These are phyloP conservation scores for Byssothecium circinans DNA, from an alignment of 2,329 filamentous ascomycete species.

Conservation along the genomic window DNA sequence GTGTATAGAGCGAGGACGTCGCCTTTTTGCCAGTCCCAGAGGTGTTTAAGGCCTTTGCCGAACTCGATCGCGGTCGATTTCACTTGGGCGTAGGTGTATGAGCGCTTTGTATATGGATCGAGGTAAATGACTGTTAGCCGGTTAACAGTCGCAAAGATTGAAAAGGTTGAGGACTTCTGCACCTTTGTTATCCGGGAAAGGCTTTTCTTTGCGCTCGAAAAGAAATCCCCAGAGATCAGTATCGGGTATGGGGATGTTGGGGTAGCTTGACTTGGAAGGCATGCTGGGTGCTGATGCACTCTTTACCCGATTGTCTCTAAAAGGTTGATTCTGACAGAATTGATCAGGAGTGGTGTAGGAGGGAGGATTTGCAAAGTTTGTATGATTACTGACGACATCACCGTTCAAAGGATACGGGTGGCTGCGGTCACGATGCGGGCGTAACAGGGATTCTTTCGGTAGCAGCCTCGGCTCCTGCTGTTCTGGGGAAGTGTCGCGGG, in stretches of 20 bases:
- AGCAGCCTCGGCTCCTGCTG: constrained; percentile 8
- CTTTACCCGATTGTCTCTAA: not conserved
- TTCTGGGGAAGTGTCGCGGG: constrained; percentile 4
- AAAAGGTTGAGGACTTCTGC: constrained; percentile 15
- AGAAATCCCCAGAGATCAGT: constrained; percentile 78
- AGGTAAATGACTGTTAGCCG: constrained; percentile 68
- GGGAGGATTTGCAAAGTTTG: not conserved
- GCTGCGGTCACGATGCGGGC: not conserved
- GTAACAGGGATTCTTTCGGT: constrained; percentile 9
- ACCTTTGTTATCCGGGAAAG: constrained; percentile 75
- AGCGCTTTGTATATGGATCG: constrained; percentile 69
- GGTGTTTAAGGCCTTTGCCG: constrained; percentile 73
- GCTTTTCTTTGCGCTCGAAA: constrained; percentile 68
- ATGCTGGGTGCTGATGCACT: constrained; percentile 49
- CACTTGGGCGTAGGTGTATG: constrained; percentile 71
- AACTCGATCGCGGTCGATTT: constrained; percentile 71
- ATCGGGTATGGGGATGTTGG: constrained; percentile 68
- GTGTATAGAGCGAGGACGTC: constrained; percentile 83
- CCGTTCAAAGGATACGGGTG: constrained; percentile 1
- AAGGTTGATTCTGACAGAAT: not conserved
- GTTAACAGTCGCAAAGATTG: no score
- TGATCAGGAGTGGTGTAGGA: constrained; percentile 2
- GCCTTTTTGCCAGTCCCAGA: constrained; percentile 77
- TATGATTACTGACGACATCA: no score
- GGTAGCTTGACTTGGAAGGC: constrained; percentile 70